Base-by-base conservation (phyloP, 305 asterid species). In the Fraxinus floribunda region DNA sequence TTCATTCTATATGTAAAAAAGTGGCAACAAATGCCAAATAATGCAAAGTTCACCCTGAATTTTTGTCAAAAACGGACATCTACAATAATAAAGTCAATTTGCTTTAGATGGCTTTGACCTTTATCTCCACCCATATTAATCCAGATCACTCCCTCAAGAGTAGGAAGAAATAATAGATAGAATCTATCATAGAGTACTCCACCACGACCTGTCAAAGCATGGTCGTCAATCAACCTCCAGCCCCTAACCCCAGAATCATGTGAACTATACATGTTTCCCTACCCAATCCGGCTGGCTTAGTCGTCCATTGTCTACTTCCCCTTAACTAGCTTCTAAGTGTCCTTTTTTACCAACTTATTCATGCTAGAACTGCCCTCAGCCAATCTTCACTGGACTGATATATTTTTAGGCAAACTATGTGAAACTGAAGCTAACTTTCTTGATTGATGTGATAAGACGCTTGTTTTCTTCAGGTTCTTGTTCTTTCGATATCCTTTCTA, bases 31-130 rank as follows among this genome's bases (percentile, higher is more conserved):
- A 71, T 34, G n/a, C 46, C 13, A 34, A 16, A 34, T 71, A 16
- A 24, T 15, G 76, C 76, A 71, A 34, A 6, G 35, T 55, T 82
- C 84, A 13, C 36, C 79, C 55, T 78, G 44, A 71, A 0, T 15
- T 32, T 66, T 66, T 24, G 18, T 66, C 36, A 66, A 66, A 66
- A 66, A 11, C 0, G 8, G 74, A 66, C 16, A 66, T 66, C n/a
- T 66, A 66, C 3, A 66, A 66, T 10, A 66, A 24, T 3, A 66
- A 66, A 66, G n/a, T 66, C 74, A 66, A 66, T 66, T 66, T 66
- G 6, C 74, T 26, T 66, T 66, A 3, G 18, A 11, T 66, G 74
- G 18, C 35, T 66, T 29, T 66, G 74, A 24, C 74, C 36, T 66
- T 66, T 24, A 66, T 66, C 1, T 4, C 74, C 74, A 1, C 15